Conservation (phyloP, 176 grass and related monocot genomes). For the Themeda triandra region DNA sequence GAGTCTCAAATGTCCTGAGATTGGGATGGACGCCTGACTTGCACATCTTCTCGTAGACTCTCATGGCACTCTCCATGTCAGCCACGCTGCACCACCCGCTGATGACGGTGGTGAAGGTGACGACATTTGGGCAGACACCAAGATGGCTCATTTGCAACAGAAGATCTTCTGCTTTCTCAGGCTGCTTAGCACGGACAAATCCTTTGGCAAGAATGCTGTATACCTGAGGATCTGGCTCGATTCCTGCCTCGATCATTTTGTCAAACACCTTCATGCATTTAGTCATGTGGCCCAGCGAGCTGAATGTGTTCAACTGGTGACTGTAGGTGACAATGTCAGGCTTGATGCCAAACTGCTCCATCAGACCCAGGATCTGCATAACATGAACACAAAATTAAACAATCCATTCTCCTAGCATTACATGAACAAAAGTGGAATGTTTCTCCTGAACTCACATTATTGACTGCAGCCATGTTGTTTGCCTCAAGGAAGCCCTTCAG, state of each 20-base stretch:
- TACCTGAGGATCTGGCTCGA: slow-evolving; percentile 86
- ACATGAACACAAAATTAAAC: slow-evolving; percentile 12
- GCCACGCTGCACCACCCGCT: slow-evolving; percentile 81
- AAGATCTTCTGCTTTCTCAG: slow-evolving; percentile 74
- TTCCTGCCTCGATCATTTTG: slow-evolving; percentile 68
- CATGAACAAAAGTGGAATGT: neutral
- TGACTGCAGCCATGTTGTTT: slow-evolving; percentile 57
- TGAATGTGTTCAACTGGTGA: slow-evolving; percentile 82
- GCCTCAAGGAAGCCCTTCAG: slow-evolving; percentile 86
- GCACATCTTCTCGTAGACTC: slow-evolving; percentile 68
- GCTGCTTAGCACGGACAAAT: slow-evolving; percentile 65
- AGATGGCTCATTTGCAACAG: slow-evolving; percentile 67
- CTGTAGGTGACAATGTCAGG: slow-evolving; percentile 93
- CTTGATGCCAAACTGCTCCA: slow-evolving; percentile 71
- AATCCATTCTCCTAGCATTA: neutral
- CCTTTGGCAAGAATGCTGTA: slow-evolving; percentile 96
- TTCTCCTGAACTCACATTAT: slow-evolving; percentile 57
- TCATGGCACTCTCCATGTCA: slow-evolving; percentile 78
- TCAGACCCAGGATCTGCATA: slow-evolving; percentile 67
- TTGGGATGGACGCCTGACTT: slow-evolving; percentile 70
- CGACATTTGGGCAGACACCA: slow-evolving; percentile 68
- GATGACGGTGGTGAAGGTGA: slow-evolving; percentile 87
- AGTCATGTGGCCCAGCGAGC: slow-evolving; percentile 65
- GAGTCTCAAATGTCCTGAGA: slow-evolving; percentile 88
- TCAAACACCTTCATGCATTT: slow-evolving; percentile 77